A percentile compares a stretch with the other conserved stretches of the same genome.
Conservation (phyloP, 73 alveolate genomes). For the Blepharisma stoltei region DNA sequence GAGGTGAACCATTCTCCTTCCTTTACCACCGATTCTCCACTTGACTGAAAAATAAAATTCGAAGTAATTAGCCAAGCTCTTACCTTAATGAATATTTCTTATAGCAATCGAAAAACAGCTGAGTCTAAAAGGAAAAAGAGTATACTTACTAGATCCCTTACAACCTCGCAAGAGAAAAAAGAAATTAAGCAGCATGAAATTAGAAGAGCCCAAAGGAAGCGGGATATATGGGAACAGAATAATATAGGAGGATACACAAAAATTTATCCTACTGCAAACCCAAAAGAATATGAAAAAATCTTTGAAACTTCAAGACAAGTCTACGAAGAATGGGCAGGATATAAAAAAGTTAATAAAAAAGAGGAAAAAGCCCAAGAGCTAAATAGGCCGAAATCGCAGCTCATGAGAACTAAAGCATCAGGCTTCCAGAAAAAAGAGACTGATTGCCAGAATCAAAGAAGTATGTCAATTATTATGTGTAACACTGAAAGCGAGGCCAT, state of each 20-base stretch:
- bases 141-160: conserved; percentile 32
- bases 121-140: conserved; percentile 40
- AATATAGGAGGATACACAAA: conserved; percentile 14
- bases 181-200: not conserved
- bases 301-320: not conserved
- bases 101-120: conserved; percentile 50
- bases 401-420: no score
- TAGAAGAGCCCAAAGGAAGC: not conserved
- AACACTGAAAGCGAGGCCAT: no score
- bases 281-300: not conserved
- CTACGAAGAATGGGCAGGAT: not conserved
- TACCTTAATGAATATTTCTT: conserved; percentile 49
- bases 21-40: conserved; percentile 70
- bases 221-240: conserved; percentile 17
- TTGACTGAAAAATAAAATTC: conserved; percentile 59
- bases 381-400: no score
- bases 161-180: conserved; percentile 34
- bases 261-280: conserved; percentile 20
- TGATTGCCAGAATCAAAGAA: no score
- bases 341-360: no score
- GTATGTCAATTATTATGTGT: no score
- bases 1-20: conserved; percentile 77
- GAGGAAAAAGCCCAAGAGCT: no score
- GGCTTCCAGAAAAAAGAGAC: no score
- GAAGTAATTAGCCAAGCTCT: conserved; percentile 58